These are phyloP conservation scores for Chaetoceros muelleri DNA, from an alignment of 108 stramenopile species.

Conservation along the genomic window DNA sequence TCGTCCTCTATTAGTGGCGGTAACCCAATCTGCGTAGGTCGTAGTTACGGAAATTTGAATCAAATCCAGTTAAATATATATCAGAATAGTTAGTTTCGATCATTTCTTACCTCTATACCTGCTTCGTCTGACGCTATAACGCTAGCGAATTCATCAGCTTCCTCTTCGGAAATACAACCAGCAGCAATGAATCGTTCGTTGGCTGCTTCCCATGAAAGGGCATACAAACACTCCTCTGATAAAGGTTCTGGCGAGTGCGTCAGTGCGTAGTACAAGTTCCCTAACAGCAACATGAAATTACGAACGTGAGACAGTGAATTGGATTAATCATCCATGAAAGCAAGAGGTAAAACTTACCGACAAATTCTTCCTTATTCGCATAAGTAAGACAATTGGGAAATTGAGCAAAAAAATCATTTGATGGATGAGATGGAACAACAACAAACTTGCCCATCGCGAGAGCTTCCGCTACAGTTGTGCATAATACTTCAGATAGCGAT, in stretches of 20 bases:
- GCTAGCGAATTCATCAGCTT: slow-evolving; percentile 51
- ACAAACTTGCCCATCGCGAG: slow-evolving; percentile 92
- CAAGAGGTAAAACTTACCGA: slow-evolving; percentile 23
- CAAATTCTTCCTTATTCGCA: slow-evolving; percentile 69
- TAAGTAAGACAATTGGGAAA: slow-evolving; percentile 84
- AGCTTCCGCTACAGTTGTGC: slow-evolving; percentile 86
- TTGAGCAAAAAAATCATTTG: slow-evolving; percentile 79
- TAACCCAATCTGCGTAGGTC: slow-evolving; percentile 34
- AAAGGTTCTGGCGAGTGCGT: slow-evolving; percentile 74
- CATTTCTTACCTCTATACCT: slow-evolving; percentile 49
- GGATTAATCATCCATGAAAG: neutral
- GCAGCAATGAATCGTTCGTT: slow-evolving; percentile 67
- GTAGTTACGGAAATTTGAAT: neutral
- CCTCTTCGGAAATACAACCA: slow-evolving; percentile 48
- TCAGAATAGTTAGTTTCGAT: neutral
- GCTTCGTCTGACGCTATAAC: slow-evolving; percentile 37
- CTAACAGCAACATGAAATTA: neutral
- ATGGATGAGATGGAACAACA: slow-evolving; percentile 53
- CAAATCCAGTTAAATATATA: slow-evolving; percentile 2
- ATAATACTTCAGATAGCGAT: slow-evolving; percentile 76
- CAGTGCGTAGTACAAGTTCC: slow-evolving; percentile 78
- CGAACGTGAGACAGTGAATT: neutral
- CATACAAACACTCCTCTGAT: slow-evolving; percentile 41
- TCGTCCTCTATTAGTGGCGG: slow-evolving; percentile 57
- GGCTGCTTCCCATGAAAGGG: slow-evolving; percentile 79